These are phyloP conservation scores for Phylloporus arenicola DNA, from an alignment of 768 basidiomycete genomes.

Conservation along the genomic window DNA sequence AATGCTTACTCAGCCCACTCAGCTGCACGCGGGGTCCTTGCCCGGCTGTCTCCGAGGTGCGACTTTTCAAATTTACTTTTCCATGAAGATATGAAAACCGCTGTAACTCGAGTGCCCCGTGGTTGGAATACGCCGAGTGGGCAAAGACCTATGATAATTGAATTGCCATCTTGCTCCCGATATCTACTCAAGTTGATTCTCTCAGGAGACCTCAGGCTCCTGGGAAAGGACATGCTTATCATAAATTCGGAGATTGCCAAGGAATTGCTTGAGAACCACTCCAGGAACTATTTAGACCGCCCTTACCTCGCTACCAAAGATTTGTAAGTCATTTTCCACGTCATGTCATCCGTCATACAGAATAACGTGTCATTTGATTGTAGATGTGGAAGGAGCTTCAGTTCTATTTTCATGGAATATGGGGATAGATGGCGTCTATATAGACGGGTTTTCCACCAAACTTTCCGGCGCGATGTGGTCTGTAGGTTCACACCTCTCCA, in stretches of 20 bases:
- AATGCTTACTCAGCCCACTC: no score
- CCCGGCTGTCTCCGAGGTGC: no score
- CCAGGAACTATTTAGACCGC: slow-evolving; percentile 47
- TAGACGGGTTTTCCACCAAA: slow-evolving; percentile 26
- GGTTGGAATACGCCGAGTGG: slow-evolving; percentile 38
- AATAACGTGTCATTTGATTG: neutral
- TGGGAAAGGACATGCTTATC: slow-evolving; percentile 42
- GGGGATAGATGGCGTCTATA: slow-evolving; percentile 31
- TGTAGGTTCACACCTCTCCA: slow-evolving; percentile 28
- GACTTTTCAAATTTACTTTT: no score
- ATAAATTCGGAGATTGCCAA: slow-evolving; percentile 41
- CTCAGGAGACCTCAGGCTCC: slow-evolving; percentile 39
- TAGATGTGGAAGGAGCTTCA: slow-evolving; percentile 20
- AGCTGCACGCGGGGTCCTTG: no score
- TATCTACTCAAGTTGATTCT: neutral
- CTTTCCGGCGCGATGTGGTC: slow-evolving; percentile 19
- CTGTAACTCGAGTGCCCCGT: slow-evolving; percentile 29
- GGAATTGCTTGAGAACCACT: slow-evolving; percentile 45
- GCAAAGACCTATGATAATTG: slow-evolving; percentile 30
- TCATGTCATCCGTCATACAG: neutral
- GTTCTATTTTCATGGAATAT: slow-evolving; percentile 25
- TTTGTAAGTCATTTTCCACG: slow-evolving; percentile 1
- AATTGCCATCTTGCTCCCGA: neutral
- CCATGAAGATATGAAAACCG: no score
- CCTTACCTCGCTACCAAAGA: slow-evolving; percentile 28